These are phyloP conservation scores for Aspergillus eucalypticola DNA, from an alignment of 2,329 filamentous ascomycete genomes.

Conservation along the genomic window DNA sequence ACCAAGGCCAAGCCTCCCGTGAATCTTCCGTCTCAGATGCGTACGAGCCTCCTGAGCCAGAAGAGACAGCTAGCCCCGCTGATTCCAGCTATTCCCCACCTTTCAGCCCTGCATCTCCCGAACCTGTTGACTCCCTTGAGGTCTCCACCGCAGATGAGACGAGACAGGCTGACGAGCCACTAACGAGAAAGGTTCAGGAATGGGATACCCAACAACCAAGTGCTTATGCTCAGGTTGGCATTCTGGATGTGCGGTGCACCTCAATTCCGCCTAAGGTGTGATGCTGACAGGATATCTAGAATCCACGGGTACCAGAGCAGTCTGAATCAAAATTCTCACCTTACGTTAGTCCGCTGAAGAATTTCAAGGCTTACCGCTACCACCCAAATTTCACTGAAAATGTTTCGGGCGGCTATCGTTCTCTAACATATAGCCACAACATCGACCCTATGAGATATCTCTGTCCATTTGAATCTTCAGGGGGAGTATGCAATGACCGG, in stretches of 20 bases:
- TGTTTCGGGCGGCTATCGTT: constrained; percentile 76
- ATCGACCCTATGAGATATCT: constrained; percentile 75
- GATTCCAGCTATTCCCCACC: constrained; percentile 41
- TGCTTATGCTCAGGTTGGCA: constrained; percentile 28
- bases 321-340: constrained; percentile 52
- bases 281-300: constrained; percentile 35
- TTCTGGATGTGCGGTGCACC: constrained; percentile 36
- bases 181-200: constrained; percentile 35
- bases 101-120: constrained; percentile 45
- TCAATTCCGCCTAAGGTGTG: constrained; percentile 14
- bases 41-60: constrained; percentile 58
- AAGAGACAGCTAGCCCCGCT: constrained; percentile 27
- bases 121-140: constrained; percentile 29
- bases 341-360: constrained; percentile 79
- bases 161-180: constrained; percentile 30
- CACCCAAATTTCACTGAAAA: constrained; percentile 72
- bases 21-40: constrained; percentile 49
- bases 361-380: constrained; percentile 87
- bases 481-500: constrained; percentile 71
- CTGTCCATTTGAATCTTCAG: constrained; percentile 73
- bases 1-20: constrained; percentile 21
- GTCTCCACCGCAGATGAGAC: constrained; percentile 19
- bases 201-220: constrained; percentile 22
- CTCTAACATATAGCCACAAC: constrained; percentile 88
- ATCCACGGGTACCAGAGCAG: constrained; percentile 20